phyloP scores from a whole-genome alignment of 148 eudicot species.

The Cornus kousa region DNA sequence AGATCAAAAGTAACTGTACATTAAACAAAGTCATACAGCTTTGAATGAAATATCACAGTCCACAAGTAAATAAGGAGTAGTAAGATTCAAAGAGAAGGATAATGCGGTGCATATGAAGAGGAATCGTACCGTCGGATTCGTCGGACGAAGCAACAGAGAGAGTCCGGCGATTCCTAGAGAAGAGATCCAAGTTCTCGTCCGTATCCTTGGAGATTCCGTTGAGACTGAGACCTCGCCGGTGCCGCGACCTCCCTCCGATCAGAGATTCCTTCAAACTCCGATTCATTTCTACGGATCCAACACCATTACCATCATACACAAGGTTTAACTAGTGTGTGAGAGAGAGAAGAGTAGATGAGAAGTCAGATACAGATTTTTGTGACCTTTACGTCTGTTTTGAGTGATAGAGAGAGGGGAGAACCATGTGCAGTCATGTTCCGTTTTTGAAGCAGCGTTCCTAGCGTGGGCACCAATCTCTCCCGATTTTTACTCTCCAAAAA shows the following conservation, averaged over 20 bases:
- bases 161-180: constrained; percentile 22
- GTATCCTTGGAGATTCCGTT: constrained; percentile 12
- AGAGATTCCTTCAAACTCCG: constrained; percentile 16
- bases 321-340: not conserved
- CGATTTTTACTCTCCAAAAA: too few relatives aligned
- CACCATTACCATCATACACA: not conserved
- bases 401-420: not conserved
- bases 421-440: too few relatives aligned
- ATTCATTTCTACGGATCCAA: constrained; percentile 14
- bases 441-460: too few relatives aligned
- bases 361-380: not conserved
- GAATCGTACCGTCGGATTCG: constrained; percentile 17
- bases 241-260: constrained; percentile 18
- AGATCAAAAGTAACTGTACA: not conserved
- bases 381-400: constrained; percentile 5
- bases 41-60: too few relatives aligned
- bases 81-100: not conserved
- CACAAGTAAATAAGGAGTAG: not conserved
- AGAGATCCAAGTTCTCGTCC: constrained; percentile 32
- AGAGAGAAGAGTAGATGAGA: constrained; percentile 10
- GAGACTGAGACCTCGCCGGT: constrained; percentile 17
- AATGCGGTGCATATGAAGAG: not conserved
- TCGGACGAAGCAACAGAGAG: constrained; percentile 16
- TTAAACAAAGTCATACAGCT: not conserved
- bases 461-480: too few relatives aligned